Evolutionary conservation across 331 rosid species (phyloP).

Genomic region (Arachis monticola): DNA sequence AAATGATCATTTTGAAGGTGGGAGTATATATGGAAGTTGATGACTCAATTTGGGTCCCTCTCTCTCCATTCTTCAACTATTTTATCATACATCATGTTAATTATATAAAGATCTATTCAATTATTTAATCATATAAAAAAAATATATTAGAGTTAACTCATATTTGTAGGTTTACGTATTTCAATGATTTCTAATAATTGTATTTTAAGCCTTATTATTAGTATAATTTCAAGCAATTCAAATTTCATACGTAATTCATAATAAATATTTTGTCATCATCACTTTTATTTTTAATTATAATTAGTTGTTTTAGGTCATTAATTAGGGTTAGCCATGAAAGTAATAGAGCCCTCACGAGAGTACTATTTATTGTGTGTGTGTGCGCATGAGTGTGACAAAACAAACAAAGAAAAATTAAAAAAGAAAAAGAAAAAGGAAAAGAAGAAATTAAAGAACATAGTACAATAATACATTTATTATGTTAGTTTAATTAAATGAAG

Average conservation of each 20-base stretch:
- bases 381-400: constrained; percentile 39
- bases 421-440: no score
- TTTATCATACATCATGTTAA: constrained; percentile 20
- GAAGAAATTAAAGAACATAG: not conserved
- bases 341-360: constrained; percentile 40
- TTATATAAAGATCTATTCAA: not conserved
- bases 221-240: not conserved
- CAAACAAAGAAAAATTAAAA: not conserved
- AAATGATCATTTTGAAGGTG: constrained; percentile 48
- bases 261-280: not conserved
- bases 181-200: not conserved
- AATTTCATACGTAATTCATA: not conserved
- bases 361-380: not conserved
- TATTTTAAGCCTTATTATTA: not conserved
- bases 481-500: constrained; percentile 21
- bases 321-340: constrained; percentile 7
- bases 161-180: not conserved
- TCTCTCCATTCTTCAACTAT: constrained; percentile 36
- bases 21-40: constrained; percentile 40
- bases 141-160: not conserved
- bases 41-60: constrained; percentile 50
- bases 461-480: constrained; percentile 24
- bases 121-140: constrained; percentile 22
- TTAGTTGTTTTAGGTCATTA: not conserved
- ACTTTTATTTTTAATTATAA: not conserved